Percentiles rank a stretch among this genome's conserved stretches.
These are phyloP conservation scores for Lactarius hengduanensis DNA, from an alignment of 768 basidiomycete species.

Conservation along the genomic window DNA sequence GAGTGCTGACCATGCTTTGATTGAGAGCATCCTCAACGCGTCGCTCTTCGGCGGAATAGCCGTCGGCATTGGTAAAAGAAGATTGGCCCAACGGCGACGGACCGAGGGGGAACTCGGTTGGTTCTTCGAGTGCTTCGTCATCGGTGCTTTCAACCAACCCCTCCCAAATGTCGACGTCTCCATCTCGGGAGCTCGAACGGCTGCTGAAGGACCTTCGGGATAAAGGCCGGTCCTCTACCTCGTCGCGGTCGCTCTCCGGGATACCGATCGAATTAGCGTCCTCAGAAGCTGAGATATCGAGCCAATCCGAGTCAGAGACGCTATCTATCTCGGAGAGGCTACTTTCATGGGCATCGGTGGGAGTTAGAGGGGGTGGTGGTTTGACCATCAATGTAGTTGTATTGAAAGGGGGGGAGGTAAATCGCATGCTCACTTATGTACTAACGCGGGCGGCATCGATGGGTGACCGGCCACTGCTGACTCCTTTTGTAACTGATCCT, in stretches of 20 bases:
- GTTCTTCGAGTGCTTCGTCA: conserved; percentile 42
- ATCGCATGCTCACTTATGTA: conserved; percentile 24
- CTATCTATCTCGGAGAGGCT: conserved; percentile 61
- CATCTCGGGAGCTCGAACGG: conserved; percentile 63
- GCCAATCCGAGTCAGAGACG: conserved; percentile 82
- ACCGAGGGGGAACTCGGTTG: conserved; percentile 31
- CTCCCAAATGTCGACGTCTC: conserved; percentile 76
- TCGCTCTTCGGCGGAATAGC: conserved; percentile 54
- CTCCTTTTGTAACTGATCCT: conserved; percentile 22
- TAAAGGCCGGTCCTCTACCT: conserved; percentile 47
- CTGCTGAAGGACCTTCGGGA: conserved; percentile 72
- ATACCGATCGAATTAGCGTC: conserved; percentile 68
- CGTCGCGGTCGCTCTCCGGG: conserved; percentile 61
- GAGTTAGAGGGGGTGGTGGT: conserved; percentile 28
- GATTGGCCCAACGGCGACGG: conserved; percentile 18
- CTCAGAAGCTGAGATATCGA: conserved; percentile 73
- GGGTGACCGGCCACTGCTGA: conserved; percentile 22
- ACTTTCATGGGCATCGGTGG: conserved; percentile 40
- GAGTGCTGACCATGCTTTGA: conserved; percentile 79
- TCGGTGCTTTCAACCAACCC: conserved; percentile 65
- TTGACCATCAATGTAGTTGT: conserved; percentile 28
- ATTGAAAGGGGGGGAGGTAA: conserved; percentile 26
- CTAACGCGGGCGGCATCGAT: conserved; percentile 24
- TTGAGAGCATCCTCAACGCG: conserved; percentile 72
- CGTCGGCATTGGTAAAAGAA: conserved; percentile 6